Conservation (phyloP, 1,284 basidiomycete genomes). For the Tilletia caries region DNA sequence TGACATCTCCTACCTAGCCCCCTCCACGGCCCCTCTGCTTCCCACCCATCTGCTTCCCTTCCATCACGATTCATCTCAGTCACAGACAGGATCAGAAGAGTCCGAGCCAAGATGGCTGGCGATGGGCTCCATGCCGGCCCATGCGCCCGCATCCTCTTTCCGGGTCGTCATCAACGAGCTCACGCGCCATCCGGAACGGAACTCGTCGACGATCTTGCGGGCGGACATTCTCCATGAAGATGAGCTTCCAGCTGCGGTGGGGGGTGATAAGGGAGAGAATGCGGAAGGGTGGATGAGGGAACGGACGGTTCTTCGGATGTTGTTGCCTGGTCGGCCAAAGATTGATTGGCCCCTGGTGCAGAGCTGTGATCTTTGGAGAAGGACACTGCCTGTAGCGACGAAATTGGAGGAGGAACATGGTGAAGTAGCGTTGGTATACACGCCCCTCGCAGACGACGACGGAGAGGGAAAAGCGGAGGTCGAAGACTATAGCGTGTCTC, state of each 20-base stretch:
- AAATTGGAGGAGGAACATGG: slow-evolving; percentile 17
- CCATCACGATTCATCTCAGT: background rate
- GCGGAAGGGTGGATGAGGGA: background rate
- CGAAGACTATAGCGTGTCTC: background rate
- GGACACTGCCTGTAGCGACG: background rate
- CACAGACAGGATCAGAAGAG: background rate
- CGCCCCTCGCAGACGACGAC: slow-evolving; percentile 20
- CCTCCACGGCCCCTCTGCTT: background rate
- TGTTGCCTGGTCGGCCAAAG: background rate
- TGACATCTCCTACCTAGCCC: background rate
- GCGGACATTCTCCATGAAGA: slow-evolving; percentile 35
- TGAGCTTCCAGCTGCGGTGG: background rate
- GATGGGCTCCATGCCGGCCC: slow-evolving; percentile 18
- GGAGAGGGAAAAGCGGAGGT: background rate
- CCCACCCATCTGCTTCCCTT: background rate
- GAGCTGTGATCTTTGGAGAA: background rate
- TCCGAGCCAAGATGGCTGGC: background rate
- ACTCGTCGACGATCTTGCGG: slow-evolving; percentile 41
- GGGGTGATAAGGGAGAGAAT: background rate
- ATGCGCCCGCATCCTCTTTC: slow-evolving; percentile 31
- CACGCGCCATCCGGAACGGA: slow-evolving; percentile 46
- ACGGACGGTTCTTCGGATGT: background rate
- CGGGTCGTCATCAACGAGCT: slow-evolving; percentile 35
- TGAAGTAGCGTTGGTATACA: slow-evolving; percentile 28
- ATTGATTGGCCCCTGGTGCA: background rate